Conservation (phyloP, 306 rosid genomes). For the Leucaena leucocephala region DNA sequence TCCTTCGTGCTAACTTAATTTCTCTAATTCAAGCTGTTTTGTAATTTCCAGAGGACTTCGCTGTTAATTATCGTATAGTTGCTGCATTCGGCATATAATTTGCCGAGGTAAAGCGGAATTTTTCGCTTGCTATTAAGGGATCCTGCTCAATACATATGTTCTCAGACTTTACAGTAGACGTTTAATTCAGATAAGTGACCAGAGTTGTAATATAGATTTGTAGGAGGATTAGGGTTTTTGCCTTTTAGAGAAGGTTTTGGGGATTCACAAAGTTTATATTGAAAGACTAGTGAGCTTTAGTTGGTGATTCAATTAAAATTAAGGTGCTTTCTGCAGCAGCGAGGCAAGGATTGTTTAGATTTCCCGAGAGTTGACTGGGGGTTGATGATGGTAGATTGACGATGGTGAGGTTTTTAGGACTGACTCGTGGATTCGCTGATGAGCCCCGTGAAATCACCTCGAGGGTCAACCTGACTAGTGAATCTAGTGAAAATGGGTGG, state of each 20-base stretch:
- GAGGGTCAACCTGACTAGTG: conserved; percentile 55
- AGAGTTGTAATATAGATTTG: conserved; percentile 31
- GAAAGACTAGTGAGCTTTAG: conserved; percentile 35
- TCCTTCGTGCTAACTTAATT: conserved; percentile 11
- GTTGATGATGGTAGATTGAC: conserved; percentile 60
- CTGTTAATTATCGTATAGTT: conserved; percentile 24
- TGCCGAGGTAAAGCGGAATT: conserved; percentile 4
- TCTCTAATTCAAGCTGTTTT: conserved; percentile 36
- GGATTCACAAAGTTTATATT: conserved; percentile 45
- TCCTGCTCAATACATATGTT: conserved; percentile 40
- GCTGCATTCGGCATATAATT: conserved; percentile 11
- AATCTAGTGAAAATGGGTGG: conserved; percentile 95
- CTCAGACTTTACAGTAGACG: conserved; percentile 26
- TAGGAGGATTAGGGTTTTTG: conserved; percentile 45
- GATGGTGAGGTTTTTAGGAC: conserved; percentile 87
- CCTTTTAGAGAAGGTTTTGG: conserved; percentile 41
- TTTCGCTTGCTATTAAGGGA: conserved; percentile 26
- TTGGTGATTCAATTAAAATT: conserved; percentile 36
- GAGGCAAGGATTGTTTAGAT: conserved; percentile 29
- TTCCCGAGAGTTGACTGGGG: conserved; percentile 26
- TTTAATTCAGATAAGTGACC: conserved; percentile 34
- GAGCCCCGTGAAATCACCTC: conserved; percentile 86
- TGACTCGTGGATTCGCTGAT: conserved; percentile 60
- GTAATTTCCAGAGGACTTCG: conserved; percentile 24
- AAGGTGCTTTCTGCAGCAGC: conserved; percentile 24